A percentile compares a stretch with the other conserved stretches of the same genome.
These are phyloP conservation scores for Cynara cardunculus DNA, from an alignment of 129 eudicot genomes.

Conservation along the genomic window DNA sequence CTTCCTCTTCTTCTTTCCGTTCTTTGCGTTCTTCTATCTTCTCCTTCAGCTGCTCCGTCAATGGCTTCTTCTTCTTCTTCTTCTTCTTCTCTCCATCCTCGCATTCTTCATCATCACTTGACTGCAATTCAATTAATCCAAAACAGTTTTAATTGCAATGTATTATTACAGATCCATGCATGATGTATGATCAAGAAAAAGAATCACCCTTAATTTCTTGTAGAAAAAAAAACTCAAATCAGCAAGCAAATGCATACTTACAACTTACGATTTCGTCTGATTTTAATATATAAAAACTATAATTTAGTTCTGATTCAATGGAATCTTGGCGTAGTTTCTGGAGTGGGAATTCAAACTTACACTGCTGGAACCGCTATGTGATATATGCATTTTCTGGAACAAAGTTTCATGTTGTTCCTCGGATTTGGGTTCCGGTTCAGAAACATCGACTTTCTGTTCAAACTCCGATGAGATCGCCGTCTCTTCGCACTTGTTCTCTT, in stretches of 20 bases:
- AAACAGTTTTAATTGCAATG: no score
- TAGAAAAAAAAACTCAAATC: no score
- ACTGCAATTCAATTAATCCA: constrained; percentile 38
- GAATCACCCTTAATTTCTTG: not conserved
- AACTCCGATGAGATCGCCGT: constrained; percentile 42
- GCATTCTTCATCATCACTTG: constrained; percentile 67
- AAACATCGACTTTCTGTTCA: constrained; percentile 53
- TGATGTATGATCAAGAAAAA: not conserved
- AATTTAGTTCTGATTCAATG: not conserved
- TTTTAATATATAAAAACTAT: not conserved
- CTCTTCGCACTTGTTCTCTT: constrained; percentile 37
- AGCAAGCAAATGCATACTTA: not conserved
- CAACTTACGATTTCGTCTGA: not conserved
- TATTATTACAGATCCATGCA: not conserved
- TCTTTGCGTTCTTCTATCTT: constrained; percentile 34
- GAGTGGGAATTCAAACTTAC: constrained; percentile 44
- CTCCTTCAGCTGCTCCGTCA: constrained; percentile 65
- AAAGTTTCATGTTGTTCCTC: constrained; percentile 38
- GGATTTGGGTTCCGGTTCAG: constrained; percentile 13
- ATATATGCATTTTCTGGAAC: constrained; percentile 47
- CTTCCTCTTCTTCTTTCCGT: constrained; percentile 32
- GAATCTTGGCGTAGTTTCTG: not conserved
- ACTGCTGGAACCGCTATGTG: constrained; percentile 56
- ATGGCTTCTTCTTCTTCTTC: constrained; percentile 74
- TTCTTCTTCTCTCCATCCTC: constrained; percentile 54